Evolutionary conservation across 2,329 filamentous ascomycete genomes (phyloP), one percentile per base, ranked within the genome.

Genomic region (Xylariales sp.): DNA sequence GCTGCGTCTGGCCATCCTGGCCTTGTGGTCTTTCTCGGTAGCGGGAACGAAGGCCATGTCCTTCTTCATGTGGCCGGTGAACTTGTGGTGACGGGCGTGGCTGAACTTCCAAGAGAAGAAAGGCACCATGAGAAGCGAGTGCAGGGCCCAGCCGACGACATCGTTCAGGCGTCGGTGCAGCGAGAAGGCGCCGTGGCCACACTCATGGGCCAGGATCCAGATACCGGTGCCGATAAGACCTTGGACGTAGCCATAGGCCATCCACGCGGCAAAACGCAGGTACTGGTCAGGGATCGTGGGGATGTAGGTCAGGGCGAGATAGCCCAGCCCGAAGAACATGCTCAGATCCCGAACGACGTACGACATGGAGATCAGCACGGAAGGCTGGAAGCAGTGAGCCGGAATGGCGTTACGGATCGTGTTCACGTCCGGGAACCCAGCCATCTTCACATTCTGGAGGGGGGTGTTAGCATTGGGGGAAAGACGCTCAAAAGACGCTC

Each of bases 71-170:
- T 85, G 74, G 47, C 78, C 78, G 30, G 78, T 79, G 60, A 76
- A 82, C 47, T 74, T 75, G 63, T 88, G 83, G 61, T 87, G 83
- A 35, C 81, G 74, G 42, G 74, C 72, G 59, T 88, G 83, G 21
- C 75, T 81, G 56, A 78, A 79, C 63, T 83, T 80, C 83, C 83
- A 87, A 33, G 76, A 79, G 65, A 85, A 85, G 64, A 81, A 88
- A 4, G 83, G 83, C 3, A 83, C 81, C 44, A 83, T 59, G 27
- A 86, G 68, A 42, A 72, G 66, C 6, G 77, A 83, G 68, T 87
- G 83, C n/a, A 79, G 60, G 33, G 73, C 55, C 67, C 80, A 83
- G 42, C 83, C 83, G 40, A 80, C 65, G 13, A 70, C 56, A 52
- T 83, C 72, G 57, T 85, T 85, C 46, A 84, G 54, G 21, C 49